A percentile compares a stretch with the other conserved stretches of the same genome.
Conservation (phyloP, 148 eudicot genomes). For the Amaranthus hypochondriacus region DNA sequence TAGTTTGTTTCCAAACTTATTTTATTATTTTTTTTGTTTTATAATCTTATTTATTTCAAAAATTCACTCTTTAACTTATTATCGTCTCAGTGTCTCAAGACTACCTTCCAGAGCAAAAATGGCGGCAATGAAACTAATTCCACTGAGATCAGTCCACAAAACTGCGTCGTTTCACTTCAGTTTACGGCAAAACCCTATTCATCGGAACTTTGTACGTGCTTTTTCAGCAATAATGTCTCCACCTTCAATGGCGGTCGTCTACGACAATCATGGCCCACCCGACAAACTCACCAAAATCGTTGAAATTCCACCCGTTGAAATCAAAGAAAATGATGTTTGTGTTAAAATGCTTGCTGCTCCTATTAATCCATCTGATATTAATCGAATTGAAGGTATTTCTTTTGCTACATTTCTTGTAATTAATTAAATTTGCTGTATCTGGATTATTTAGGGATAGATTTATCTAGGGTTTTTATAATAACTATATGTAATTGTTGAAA, state of each 20-base stretch:
- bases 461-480: neutral
- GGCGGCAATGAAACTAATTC: constrained; percentile 31
- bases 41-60: no score
- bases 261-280: constrained; percentile 75
- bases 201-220: constrained; percentile 32
- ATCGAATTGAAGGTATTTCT: constrained; percentile 67
- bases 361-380: constrained; percentile 91
- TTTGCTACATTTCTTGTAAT: neutral
- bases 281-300: constrained; percentile 59
- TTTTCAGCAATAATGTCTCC: constrained; percentile 70
- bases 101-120: constrained; percentile 14
- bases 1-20: no score
- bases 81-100: neutral
- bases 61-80: no score
- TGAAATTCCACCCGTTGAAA: constrained; percentile 59
- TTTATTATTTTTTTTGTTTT: no score
- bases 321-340: constrained; percentile 70
- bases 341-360: constrained; percentile 93
- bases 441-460: neutral
- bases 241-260: constrained; percentile 72
- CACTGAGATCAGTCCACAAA: constrained; percentile 21
- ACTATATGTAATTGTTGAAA: neutral
- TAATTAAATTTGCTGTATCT: neutral
- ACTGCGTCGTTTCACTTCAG: constrained; percentile 13
- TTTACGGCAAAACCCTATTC: constrained; percentile 3